Evolutionary conservation across 164 flowering plant genomes (phyloP), one percentile per base, ranked within the genome.

Genomic region (Chimonanthus salicifolius): DNA sequence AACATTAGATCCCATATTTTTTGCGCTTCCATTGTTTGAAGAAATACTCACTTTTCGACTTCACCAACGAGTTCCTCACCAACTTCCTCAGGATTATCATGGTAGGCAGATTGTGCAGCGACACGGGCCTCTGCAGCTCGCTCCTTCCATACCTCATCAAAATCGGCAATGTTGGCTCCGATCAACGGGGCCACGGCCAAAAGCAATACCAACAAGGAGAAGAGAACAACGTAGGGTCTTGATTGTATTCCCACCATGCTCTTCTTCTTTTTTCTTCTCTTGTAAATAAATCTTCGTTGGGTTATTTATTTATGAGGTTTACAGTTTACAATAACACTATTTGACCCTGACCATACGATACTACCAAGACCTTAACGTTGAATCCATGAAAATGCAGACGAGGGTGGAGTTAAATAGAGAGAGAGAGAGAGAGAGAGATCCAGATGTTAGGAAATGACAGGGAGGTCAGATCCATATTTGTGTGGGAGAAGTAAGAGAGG

Each of bases 91-190:
- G 77, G 77, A 6, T 71, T 11, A 6, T 71, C 67, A 7, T 74
- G 21, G 15, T 74, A 74, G 49, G 71, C 11, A 4, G 16, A 5
- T 9, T 65, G 67, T 8, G 74, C 51, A 6, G 21, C 21, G 1
- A 47, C 16, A 73, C 62, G 21, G 0, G 79, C 72, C 11, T 72
- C 72, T 15, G 47, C 58, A 15, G 71, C 72, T 62, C 72, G 48
- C 65, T 49, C 62, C 2, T 11, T 48, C 78, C 78, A 77, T 4
- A 49, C 68, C 50, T 72, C 79, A 67, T 77, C 79, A 4, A 3
- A 44, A 1, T 68, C 47, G 20, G 15, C 47, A 68, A 63, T 73
- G 20, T 72, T 60, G n/a, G 73, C 79, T 13, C 1, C 16, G 5
- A 66, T 5, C 47, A 6, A 46, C 8, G 74, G 73, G 15, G 64